Evolutionary conservation across 2,329 filamentous ascomycete species (phyloP).

Genomic region (Paraphaeosphaeria minitans): DNA sequence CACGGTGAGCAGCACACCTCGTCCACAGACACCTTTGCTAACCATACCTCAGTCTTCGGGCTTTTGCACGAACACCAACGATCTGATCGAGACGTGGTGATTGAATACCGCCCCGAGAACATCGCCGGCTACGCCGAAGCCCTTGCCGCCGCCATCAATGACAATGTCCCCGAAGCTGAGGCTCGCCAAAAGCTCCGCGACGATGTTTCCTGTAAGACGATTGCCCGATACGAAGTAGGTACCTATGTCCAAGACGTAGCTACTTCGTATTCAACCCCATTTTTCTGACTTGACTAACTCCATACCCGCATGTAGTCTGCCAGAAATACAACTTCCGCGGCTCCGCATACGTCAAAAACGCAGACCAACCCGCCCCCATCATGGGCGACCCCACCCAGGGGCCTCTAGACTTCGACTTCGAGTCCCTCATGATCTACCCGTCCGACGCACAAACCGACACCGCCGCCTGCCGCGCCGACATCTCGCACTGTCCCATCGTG

Average conservation of each 20-base stretch:
- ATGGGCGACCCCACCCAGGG: background rate
- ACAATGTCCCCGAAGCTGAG: background rate
- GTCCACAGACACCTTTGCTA: background rate
- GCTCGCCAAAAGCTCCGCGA: background rate
- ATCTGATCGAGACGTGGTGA: background rate
- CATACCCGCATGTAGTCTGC: background rate
- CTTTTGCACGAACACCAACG: constrained; percentile 8
- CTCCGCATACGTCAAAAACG: background rate
- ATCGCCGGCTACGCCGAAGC: background rate
- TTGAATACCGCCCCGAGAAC: constrained; percentile 6
- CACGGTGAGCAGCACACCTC: background rate
- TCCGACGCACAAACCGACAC: background rate
- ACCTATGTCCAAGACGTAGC: too few relatives aligned
- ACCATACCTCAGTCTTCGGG: background rate
- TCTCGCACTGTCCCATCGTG: background rate
- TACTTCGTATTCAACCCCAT: too few relatives aligned
- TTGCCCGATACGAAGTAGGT: too few relatives aligned
- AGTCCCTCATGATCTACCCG: constrained; percentile 9
- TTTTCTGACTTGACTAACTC: too few relatives aligned
- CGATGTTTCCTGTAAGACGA: background rate
- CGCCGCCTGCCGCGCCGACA: background rate
- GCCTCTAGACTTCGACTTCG: constrained; percentile 1
- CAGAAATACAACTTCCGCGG: background rate
- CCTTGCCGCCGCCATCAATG: background rate
- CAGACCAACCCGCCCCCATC: background rate